Evolutionary conservation across 495 filamentous ascomycete genomes (phyloP), one percentile per base, ranked within the genome.

Genomic region (Talaromyces liani): DNA sequence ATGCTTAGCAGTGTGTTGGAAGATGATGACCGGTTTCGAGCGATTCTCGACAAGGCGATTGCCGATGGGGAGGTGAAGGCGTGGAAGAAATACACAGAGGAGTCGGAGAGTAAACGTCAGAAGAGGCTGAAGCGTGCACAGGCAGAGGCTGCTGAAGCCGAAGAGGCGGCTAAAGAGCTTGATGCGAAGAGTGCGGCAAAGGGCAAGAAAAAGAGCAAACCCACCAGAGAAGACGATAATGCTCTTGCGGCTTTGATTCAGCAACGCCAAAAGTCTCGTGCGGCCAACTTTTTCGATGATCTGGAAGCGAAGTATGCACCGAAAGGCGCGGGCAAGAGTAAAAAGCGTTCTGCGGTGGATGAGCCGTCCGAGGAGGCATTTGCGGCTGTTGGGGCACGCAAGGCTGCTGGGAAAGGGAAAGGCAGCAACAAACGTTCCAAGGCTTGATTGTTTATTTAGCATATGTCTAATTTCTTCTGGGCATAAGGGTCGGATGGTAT

Each of bases 1-100:
- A 93, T 98, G 90, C 80, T 94, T 24, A 92, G 88, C 65, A 84
- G 93, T 70, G 85, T 90, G 7, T 69, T 92, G 0, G 89, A 93
- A 63, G 94, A 98, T 64, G 94, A 98, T 62, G 87, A 88, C 58
- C 82, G 94, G 25, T 96, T 96, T 73, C 83, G 89, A 7, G 75
- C 64, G 5, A 89, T 93, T 31, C 91, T 98, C 61, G 87, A 96
- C 68, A 76, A 84, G 54, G 95, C 89, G n/a, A 93, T 98, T 69
- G 78, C 78, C 49, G 79, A 73, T 4, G 84, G 82, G 0, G 81
- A 88, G 41, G 88, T 92, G 4, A 71, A 88, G 65, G 74, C 73
- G 2, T 92, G 86, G 72, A 76, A 81, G 24, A 79, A 82, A 20
- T 98, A 93, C 71, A 82, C 81, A 4, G 77, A 88, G 12, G 92